Evolutionary conservation across 352 stramenopile species (phyloP), one percentile per base, ranked within the genome.

Genomic region (Phytopythium helicoides): DNA sequence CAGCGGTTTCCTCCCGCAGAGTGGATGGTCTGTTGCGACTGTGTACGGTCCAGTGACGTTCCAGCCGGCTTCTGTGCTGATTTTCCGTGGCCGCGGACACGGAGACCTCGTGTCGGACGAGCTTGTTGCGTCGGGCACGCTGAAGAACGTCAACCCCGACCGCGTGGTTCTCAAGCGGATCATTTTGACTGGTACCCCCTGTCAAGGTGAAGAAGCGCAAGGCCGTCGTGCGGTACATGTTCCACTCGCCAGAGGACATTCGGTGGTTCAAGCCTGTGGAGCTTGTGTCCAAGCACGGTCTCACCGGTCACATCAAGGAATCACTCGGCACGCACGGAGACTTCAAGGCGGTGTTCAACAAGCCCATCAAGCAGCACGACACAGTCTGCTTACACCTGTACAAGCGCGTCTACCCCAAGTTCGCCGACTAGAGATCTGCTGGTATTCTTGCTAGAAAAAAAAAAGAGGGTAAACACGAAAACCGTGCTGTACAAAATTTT

Each of bases 351-450:
- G 79, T 98, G 8, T 99, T 99, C 81, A 99, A 98, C 80, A 97
- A 98, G 64, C 93, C 92, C 47, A 97, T 99, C 65, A 98, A 98
- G 78, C 95, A 99, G 71, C 95, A 99, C 72, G 97, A 99, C 76
- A 99, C 96, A 3, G 95, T 99, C 7, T 99, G 96, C 68, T 75
- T 99, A 58, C 87, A 96, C 47, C 74, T 99, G 58, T 99, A 99
- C 88, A 99, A 99, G 81, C 87, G 97, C 51, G 90, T 99, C 18
- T 99, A 98, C 74, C 97, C 97, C 44, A 99, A 99, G 76, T 98
- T 91, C 60, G 78, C 87, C 58, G 46, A 52, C 46, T 52, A 42
- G 34, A 31, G 28, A 33, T 10, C 28, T 33, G 28, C 28, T 9
- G 28, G 28, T 33, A 33, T 33, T 33, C 28, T 33, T 33, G 28